Percentiles rank a stretch among this genome's conserved stretches.
phyloP scores from a whole-genome alignment of 257 asterid genomes.

The Marsdenia floribunda region DNA sequence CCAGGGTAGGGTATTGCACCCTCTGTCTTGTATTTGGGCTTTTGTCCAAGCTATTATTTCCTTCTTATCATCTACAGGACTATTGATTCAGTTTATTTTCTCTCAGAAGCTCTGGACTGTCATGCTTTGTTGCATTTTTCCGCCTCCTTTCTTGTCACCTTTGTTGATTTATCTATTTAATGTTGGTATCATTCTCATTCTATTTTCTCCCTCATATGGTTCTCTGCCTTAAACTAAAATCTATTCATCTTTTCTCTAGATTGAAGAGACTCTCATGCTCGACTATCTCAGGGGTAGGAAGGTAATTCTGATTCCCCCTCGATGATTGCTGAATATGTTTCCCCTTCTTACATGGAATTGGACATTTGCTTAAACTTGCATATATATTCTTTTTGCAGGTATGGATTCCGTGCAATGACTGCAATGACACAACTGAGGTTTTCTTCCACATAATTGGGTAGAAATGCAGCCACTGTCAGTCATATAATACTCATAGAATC shows the following conservation, averaged over 20 bases:
- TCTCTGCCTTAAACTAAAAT: background rate
- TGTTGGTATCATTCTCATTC: background rate
- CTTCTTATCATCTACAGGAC: background rate
- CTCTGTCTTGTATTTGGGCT: background rate
- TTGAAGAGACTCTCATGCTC: slow-evolving; percentile 79
- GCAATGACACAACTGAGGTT: slow-evolving; percentile 87
- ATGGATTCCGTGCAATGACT: slow-evolving; percentile 93
- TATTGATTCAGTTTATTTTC: background rate
- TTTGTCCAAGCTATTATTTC: background rate
- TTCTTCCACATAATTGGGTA: slow-evolving; percentile 86
- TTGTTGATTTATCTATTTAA: background rate
- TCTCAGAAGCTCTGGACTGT: background rate
- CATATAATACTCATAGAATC: slow-evolving; percentile 80
- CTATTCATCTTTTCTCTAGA: slow-evolving; percentile 29
- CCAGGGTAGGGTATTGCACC: background rate
- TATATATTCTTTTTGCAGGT: slow-evolving; percentile 36
- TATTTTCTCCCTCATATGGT: background rate
- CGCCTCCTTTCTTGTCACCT: background rate
- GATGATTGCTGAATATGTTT: background rate
- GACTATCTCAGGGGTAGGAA: slow-evolving; percentile 78
- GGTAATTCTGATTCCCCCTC: slow-evolving; percentile 34
- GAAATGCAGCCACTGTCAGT: slow-evolving; percentile 84
- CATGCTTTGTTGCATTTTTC: slow-evolving; percentile 2
- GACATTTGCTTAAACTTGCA: background rate
- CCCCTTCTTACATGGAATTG: background rate